phyloP scores from a whole-genome alignment of 371 early-diverging fungal species.

The Circinella minor region DNA sequence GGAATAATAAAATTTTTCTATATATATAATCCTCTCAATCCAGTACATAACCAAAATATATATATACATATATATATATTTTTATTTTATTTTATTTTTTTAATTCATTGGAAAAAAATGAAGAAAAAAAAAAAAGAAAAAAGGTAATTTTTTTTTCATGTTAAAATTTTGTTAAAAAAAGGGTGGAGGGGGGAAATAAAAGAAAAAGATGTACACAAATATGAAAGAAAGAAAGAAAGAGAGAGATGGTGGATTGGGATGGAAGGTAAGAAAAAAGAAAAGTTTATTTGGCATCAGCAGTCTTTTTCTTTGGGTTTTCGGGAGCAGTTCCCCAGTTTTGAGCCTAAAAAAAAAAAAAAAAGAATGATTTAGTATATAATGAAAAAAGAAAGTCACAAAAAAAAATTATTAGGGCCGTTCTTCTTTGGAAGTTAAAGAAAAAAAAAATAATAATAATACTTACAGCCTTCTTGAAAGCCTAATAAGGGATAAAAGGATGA shows the following conservation, averaged over 20 bases:
- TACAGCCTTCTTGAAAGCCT: constrained; percentile 53
- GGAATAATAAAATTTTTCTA: no score
- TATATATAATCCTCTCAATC: no score
- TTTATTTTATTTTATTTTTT: no score
- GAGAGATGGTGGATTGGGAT: no score
- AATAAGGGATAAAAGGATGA: constrained; percentile 8
- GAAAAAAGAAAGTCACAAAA: not conserved
- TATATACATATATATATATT: no score
- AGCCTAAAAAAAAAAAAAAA: constrained; percentile 32
- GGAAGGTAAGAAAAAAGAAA: no score
- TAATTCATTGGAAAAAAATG: not conserved
- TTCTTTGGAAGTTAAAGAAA: not conserved
- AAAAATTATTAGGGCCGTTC: not conserved
- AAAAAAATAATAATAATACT: constrained; percentile 25
- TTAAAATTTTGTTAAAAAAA: no score
- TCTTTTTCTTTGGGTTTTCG: constrained; percentile 55
- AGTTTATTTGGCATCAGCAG: constrained; percentile 22
- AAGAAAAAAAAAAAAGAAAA: not conserved
- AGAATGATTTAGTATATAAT: not conserved
- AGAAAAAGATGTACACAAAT: constrained; percentile 4
- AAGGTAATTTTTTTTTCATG: not conserved
- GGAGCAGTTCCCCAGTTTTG: constrained; percentile 46
- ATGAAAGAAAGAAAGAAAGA: no score
- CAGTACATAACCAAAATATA: no score
- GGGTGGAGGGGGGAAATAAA: not conserved